Conservation (phyloP, 1,284 basidiomycete genomes). For the Macrocybe sp. region DNA sequence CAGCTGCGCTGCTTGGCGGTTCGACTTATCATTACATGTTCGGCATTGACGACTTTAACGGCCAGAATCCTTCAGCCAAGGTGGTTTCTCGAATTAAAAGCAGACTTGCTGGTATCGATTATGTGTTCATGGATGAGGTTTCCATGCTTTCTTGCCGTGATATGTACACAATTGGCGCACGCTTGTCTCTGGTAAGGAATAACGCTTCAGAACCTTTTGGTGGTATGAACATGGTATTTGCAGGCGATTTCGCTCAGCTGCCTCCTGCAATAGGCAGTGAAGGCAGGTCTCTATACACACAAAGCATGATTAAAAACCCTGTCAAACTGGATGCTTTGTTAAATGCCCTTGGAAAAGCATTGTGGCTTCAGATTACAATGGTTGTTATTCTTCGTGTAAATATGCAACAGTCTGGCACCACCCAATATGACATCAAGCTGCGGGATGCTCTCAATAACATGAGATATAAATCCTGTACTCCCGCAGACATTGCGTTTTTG, state of each 20-base stretch:
- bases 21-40: slow-evolving; percentile 6
- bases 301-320: slow-evolving; percentile 5
- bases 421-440: slow-evolving; percentile 1
- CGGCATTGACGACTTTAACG: background rate
- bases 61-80: background rate
- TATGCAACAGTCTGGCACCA: background rate
- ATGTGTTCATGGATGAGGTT: slow-evolving; percentile 21
- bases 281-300: slow-evolving; percentile 13
- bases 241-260: slow-evolving; percentile 27
- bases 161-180: slow-evolving; percentile 10
- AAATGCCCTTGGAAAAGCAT: slow-evolving; percentile 21
- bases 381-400: slow-evolving; percentile 5
- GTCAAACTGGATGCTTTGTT: slow-evolving; percentile 16
- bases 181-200: slow-evolving; percentile 7
- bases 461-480: slow-evolving; percentile 3
- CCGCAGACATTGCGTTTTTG: slow-evolving; percentile 3
- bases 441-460: slow-evolving; percentile 3
- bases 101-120: slow-evolving; percentile 14
- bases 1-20: slow-evolving; percentile 20
- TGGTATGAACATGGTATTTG: slow-evolving; percentile 25
- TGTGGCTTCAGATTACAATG: slow-evolving; percentile 10
- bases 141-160: slow-evolving; percentile 19
- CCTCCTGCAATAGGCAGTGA: slow-evolving; percentile 15
- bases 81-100: slow-evolving; percentile 3
- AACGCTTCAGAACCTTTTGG: slow-evolving; percentile 19